These are phyloP conservation scores for Aegle marmelos DNA, from an alignment of 345 rosid species.

Conservation along the genomic window DNA sequence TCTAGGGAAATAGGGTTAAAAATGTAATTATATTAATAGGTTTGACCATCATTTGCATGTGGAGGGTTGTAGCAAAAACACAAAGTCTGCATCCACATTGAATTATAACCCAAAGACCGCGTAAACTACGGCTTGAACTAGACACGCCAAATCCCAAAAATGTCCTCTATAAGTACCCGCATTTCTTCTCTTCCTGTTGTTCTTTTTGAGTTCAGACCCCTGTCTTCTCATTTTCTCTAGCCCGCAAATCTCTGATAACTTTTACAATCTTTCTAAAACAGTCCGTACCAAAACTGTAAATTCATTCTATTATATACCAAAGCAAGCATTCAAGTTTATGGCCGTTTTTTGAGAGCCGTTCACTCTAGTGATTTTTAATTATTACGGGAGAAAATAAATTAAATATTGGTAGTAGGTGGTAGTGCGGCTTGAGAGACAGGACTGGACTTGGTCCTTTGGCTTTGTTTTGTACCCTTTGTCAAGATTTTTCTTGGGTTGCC, in stretches of 20 bases:
- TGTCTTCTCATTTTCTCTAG: background rate
- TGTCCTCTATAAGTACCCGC: constrained; percentile 1
- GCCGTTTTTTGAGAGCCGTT: background rate
- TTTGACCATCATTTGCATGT: background rate
- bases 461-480: constrained; percentile 8
- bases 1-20: no score
- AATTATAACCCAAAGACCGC: constrained; percentile 15
- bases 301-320: background rate
- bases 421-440: constrained; percentile 2
- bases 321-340: background rate
- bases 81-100: background rate
- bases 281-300: background rate
- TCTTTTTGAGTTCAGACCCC: background rate
- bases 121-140: constrained; percentile 13
- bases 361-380: background rate
- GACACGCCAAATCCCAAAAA: constrained; percentile 7
- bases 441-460: constrained; percentile 24
- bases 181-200: background rate
- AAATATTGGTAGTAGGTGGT: background rate
- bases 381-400: no score
- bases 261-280: constrained; percentile 4
- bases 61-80: background rate
- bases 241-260: background rate
- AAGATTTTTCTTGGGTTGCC: constrained; percentile 4
- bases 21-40: no score